Evolutionary conservation across 2,329 filamentous ascomycete species (phyloP).

Genomic region (Davidsoniella eucalypti): DNA sequence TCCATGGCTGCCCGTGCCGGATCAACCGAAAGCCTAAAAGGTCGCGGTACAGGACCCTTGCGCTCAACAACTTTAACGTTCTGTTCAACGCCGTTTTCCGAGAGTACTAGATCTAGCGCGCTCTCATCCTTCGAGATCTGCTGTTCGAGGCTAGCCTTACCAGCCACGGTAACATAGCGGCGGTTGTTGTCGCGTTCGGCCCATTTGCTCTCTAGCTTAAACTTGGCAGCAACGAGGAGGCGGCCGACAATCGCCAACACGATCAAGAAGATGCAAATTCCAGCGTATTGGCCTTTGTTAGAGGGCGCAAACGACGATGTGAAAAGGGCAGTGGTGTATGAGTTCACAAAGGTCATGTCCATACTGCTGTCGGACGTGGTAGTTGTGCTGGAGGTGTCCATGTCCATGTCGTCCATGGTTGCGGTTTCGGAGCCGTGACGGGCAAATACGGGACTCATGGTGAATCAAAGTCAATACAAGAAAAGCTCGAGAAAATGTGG

Average conservation of each 20-base stretch:
- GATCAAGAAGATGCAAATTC: conserved; percentile 83
- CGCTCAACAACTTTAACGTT: conserved; percentile 56
- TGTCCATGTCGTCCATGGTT: conserved; percentile 10
- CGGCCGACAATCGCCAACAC: conserved; percentile 56
- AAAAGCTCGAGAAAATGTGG: not conserved
- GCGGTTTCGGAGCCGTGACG: conserved; percentile 4
- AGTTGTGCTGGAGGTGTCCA: conserved; percentile 1
- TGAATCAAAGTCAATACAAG: not conserved
- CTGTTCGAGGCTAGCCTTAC: conserved; percentile 41
- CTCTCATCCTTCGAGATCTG: conserved; percentile 41
- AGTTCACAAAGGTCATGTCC: conserved; percentile 44
- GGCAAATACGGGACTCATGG: conserved; percentile 5
- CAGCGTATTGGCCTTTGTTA: conserved; percentile 58
- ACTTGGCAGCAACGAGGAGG: conserved; percentile 54
- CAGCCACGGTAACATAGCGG: conserved; percentile 60
- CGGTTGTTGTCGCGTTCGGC: conserved; percentile 54
- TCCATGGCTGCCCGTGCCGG: conserved; percentile 55
- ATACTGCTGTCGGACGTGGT: conserved; percentile 21
- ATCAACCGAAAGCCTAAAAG: conserved; percentile 72
- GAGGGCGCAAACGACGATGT: conserved; percentile 58
- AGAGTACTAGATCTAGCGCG: conserved; percentile 49
- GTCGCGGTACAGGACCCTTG: conserved; percentile 34
- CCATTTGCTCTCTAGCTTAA: conserved; percentile 46
- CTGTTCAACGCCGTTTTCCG: conserved; percentile 67
- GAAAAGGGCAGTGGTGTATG: conserved; percentile 33